Evolutionary conservation across 2,329 filamentous ascomycete genomes (phyloP).

Genomic region (Fusarium equiseti): DNA sequence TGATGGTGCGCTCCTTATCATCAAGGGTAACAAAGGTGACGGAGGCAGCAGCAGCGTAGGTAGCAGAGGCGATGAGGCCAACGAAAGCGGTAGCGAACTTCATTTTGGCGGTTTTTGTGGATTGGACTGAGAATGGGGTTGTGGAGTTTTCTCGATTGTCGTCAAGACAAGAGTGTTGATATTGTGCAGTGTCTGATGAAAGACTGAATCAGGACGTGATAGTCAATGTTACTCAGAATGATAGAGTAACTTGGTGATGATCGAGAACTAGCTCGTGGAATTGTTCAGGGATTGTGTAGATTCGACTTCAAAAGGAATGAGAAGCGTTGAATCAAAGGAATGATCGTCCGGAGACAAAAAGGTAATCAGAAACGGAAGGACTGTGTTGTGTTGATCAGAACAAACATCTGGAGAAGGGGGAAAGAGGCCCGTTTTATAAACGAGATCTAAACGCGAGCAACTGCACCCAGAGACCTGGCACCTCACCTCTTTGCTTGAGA

Average conservation of each 20-base stretch:
- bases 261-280: slow-evolving; percentile 48
- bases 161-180: slow-evolving; percentile 45
- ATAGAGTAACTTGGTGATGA: slow-evolving; percentile 26
- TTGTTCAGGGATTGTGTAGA: slow-evolving; percentile 43
- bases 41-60: slow-evolving; percentile 59
- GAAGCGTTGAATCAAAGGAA: slow-evolving; percentile 48
- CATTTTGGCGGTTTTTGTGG: slow-evolving; percentile 59
- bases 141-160: slow-evolving; percentile 39
- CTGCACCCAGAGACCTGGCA: slow-evolving; percentile 28
- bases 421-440: slow-evolving; percentile 49
- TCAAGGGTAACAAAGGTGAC: slow-evolving; percentile 72
- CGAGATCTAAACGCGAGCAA: slow-evolving; percentile 15
- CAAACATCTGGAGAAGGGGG: slow-evolving; percentile 32
- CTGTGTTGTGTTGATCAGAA: slow-evolving; percentile 36
- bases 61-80: slow-evolving; percentile 58
- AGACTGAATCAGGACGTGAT: slow-evolving; percentile 42
- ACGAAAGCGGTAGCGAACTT: slow-evolving; percentile 63
- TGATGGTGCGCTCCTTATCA: slow-evolving; percentile 60
- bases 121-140: slow-evolving; percentile 26
- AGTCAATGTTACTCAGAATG: slow-evolving; percentile 24
- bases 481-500: neutral
- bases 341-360: slow-evolving; percentile 49
- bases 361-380: slow-evolving; percentile 43
- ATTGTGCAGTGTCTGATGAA: slow-evolving; percentile 41
- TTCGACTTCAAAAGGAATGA: slow-evolving; percentile 51